These are phyloP conservation scores for Salvia miltiorrhiza DNA, from an alignment of 257 asterid genomes.

Conservation along the genomic window DNA sequence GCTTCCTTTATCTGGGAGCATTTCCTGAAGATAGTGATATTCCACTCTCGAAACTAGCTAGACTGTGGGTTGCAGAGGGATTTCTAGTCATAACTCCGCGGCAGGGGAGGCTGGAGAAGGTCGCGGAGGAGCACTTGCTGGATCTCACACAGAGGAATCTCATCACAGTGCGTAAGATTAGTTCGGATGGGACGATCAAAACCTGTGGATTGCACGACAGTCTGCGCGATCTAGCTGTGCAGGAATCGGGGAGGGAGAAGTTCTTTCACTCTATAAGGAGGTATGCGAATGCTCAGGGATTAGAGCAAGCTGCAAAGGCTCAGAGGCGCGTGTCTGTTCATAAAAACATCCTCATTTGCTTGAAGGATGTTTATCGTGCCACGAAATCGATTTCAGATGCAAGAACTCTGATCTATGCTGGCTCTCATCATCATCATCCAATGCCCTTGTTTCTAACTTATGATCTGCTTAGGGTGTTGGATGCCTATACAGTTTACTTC, in stretches of 20 bases:
- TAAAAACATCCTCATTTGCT: slow-evolving; percentile 30
- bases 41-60: slow-evolving; percentile 23
- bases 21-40: slow-evolving; percentile 38
- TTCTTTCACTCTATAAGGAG: slow-evolving; percentile 23
- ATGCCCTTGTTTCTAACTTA: slow-evolving; percentile 21
- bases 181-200: slow-evolving; percentile 15
- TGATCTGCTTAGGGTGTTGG: slow-evolving; percentile 34
- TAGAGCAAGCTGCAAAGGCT: neutral
- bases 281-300: neutral
- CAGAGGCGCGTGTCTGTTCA: slow-evolving; percentile 33
- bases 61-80: slow-evolving; percentile 43
- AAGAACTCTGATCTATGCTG: slow-evolving; percentile 31
- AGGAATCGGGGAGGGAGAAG: slow-evolving; percentile 18
- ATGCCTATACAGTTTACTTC: slow-evolving; percentile 37
- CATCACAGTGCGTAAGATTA: slow-evolving; percentile 10
- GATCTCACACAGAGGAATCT: slow-evolving; percentile 32
- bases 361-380: slow-evolving; percentile 22
- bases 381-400: neutral
- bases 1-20: slow-evolving; percentile 44
- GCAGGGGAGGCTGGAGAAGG: neutral
- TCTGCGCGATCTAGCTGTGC: slow-evolving; percentile 28
- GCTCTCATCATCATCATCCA: slow-evolving; percentile 32
- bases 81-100: neutral
- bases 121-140: neutral
- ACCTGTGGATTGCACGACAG: slow-evolving; percentile 33